Percentiles rank a stretch among this genome's conserved stretches.
phyloP scores from a whole-genome alignment of 768 basidiomycete genomes.

The Omphalotus guepiniiformis region DNA sequence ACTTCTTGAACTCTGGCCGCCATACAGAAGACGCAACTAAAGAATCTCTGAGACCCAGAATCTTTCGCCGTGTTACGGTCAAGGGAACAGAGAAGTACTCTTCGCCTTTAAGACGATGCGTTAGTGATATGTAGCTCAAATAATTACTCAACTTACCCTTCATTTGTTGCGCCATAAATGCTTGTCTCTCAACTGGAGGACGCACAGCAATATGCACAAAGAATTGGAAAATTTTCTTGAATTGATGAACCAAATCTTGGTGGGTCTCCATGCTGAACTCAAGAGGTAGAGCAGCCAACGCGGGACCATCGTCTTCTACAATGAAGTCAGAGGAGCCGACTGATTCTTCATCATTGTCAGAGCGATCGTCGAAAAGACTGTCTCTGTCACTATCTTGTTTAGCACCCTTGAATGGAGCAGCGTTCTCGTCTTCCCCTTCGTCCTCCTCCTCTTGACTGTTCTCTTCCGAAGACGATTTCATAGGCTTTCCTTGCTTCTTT shows the following conservation, averaged over 20 bases:
- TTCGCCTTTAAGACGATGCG: slow-evolving; percentile 33
- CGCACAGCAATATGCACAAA: slow-evolving; percentile 79
- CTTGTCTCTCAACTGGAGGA: slow-evolving; percentile 42
- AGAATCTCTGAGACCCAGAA: slow-evolving; percentile 67
- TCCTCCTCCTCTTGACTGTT: slow-evolving; percentile 23
- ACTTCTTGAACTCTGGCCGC: slow-evolving; percentile 62
- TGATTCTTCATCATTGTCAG: slow-evolving; percentile 36
- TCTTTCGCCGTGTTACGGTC: slow-evolving; percentile 59
- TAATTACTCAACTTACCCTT: slow-evolving; percentile 49
- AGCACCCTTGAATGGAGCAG: slow-evolving; percentile 43
- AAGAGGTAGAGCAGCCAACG: slow-evolving; percentile 50
- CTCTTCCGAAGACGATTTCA: slow-evolving; percentile 24
- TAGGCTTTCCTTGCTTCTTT: slow-evolving; percentile 38
- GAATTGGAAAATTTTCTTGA: slow-evolving; percentile 86
- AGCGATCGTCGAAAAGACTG: slow-evolving; percentile 33
- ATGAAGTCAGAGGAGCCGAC: slow-evolving; percentile 34
- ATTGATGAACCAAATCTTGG: slow-evolving; percentile 72
- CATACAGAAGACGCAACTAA: slow-evolving; percentile 84
- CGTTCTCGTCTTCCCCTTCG: slow-evolving; percentile 20
- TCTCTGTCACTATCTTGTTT: slow-evolving; percentile 34
- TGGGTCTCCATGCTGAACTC: slow-evolving; percentile 80
- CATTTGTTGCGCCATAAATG: slow-evolving; percentile 51
- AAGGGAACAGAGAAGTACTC: slow-evolving; percentile 76
- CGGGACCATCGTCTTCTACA: slow-evolving; percentile 59
- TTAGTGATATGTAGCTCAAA: neutral